Evolutionary conservation across 2,329 filamentous ascomycete genomes (phyloP).

Genomic region (Drechslera avenae): DNA sequence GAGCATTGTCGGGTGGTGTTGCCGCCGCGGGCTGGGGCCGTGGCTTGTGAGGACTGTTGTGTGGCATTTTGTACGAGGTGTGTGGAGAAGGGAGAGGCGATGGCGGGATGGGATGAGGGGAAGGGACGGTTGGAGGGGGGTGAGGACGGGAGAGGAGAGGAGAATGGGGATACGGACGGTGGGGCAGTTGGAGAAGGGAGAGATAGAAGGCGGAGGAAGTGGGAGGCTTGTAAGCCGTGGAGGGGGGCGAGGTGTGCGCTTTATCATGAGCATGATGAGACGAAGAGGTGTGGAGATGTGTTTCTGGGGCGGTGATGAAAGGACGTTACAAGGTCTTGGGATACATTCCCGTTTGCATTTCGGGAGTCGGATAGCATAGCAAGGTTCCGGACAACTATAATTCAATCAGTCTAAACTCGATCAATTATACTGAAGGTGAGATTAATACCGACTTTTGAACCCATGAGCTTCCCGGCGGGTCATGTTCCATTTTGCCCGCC

Average conservation of each 20-base stretch:
- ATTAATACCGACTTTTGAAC: too few species aligned
- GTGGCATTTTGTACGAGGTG: slow-evolving; percentile 51
- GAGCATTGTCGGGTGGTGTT: slow-evolving; percentile 46
- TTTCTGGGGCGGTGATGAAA: slow-evolving; percentile 34
- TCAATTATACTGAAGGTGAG: too few species aligned
- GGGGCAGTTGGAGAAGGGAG: slow-evolving; percentile 30
- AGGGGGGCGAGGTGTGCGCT: slow-evolving; percentile 41
- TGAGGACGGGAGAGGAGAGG: slow-evolving; percentile 4
- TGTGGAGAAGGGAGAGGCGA: slow-evolving; percentile 40
- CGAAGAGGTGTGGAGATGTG: slow-evolving; percentile 41
- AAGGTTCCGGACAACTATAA: too few species aligned
- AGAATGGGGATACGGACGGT: slow-evolving; percentile 15
- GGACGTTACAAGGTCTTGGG: too few species aligned
- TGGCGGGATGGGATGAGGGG: slow-evolving; percentile 41
- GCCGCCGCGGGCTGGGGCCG: slow-evolving; percentile 46
- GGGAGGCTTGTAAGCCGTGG: slow-evolving; percentile 48
- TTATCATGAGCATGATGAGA: slow-evolving; percentile 49
- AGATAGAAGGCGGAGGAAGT: slow-evolving; percentile 37
- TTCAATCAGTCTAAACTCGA: too few species aligned
- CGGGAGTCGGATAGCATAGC: not conserved
- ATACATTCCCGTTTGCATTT: not conserved
- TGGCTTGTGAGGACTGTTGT: slow-evolving; percentile 50
- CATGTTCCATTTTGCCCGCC: too few species aligned
- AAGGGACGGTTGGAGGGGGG: slow-evolving; percentile 16
- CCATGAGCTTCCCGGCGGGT: too few species aligned